Percentiles rank a stretch among this genome's conserved stretches.
Evolutionary conservation across 2,329 filamentous ascomycete species (phyloP).

Genomic region (Apiospora arundinis): DNA sequence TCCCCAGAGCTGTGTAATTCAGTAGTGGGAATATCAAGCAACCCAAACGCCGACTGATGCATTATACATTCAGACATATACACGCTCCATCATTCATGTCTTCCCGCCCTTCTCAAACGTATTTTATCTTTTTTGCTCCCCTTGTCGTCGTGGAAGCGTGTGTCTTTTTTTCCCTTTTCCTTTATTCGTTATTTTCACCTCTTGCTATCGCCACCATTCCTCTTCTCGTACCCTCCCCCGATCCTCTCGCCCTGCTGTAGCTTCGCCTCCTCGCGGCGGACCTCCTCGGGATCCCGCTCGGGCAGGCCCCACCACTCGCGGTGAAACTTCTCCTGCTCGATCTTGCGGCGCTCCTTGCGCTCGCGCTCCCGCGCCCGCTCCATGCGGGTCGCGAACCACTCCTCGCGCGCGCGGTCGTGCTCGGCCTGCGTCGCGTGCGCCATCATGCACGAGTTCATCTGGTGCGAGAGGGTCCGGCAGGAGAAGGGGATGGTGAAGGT

Average conservation of each 20-base stretch:
- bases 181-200: background rate
- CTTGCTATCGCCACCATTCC: background rate
- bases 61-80: slow-evolving; percentile 18
- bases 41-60: slow-evolving; percentile 18
- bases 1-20: background rate
- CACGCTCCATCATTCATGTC: slow-evolving; percentile 1
- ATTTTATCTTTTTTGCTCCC: background rate
- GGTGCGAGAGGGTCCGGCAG: slow-evolving; percentile 78
- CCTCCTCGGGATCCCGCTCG: slow-evolving; percentile 58
- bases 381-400: slow-evolving; percentile 86
- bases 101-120: background rate
- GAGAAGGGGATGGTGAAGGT: slow-evolving; percentile 88
- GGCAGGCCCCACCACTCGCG: slow-evolving; percentile 72
- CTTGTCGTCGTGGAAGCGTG: background rate
- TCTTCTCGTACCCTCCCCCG: slow-evolving; percentile 47
- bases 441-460: slow-evolving; percentile 96
- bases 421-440: slow-evolving; percentile 82
- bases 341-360: slow-evolving; percentile 63
- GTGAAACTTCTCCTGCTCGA: slow-evolving; percentile 69
- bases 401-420: slow-evolving; percentile 85
- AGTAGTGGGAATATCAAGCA: slow-evolving; percentile 14
- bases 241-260: slow-evolving; percentile 57
- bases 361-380: slow-evolving; percentile 73
- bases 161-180: background rate
- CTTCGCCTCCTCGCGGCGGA: slow-evolving; percentile 59